Conservation (phyloP, 2,329 filamentous ascomycete genomes). For the Rasamsonia emersonii region DNA sequence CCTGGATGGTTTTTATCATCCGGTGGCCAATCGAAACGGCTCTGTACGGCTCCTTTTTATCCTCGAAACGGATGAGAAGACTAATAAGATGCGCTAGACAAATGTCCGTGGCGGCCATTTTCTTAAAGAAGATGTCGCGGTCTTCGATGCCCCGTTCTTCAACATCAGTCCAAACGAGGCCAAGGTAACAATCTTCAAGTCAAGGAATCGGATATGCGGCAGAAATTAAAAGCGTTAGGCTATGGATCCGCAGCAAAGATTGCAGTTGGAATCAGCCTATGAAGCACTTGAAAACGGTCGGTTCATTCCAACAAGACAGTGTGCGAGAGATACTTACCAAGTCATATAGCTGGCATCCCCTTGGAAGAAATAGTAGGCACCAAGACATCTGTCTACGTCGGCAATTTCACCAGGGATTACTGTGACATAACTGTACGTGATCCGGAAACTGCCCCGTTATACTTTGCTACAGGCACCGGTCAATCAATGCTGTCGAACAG, state of each 20-base stretch:
- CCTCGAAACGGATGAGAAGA: conserved; percentile 4
- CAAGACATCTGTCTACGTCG: conserved; percentile 12
- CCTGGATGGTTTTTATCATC: conserved; percentile 9
- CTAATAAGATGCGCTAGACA: background rate
- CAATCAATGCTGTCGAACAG: conserved; percentile 2
- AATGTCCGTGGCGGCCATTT: conserved; percentile 12
- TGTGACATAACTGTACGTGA: background rate
- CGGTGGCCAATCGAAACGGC: conserved; percentile 9
- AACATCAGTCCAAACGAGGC: conserved; percentile 9
- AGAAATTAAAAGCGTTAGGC: too few species aligned
- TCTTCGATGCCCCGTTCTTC: conserved; percentile 17
- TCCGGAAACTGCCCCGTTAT: conserved; percentile 2
- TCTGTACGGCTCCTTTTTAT: conserved; percentile 6
- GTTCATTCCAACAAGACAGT: too few species aligned
- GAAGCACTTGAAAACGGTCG: conserved; percentile 4
- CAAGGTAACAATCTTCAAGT: too few species aligned
- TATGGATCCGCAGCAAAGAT: conserved; percentile 9
- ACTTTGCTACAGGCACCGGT: conserved; percentile 13
- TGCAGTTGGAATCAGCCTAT: conserved; percentile 7
- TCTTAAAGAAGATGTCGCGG: conserved; percentile 12
- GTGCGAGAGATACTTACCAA: conserved; percentile 13
- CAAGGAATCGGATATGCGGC: too few species aligned
- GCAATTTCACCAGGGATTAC: conserved; percentile 5
- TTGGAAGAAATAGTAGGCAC: conserved; percentile 10
- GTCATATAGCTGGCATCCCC: conserved; percentile 14